phyloP scores from a whole-genome alignment of 176 grass and related monocot genomes.

The Pontederia crassipes region DNA sequence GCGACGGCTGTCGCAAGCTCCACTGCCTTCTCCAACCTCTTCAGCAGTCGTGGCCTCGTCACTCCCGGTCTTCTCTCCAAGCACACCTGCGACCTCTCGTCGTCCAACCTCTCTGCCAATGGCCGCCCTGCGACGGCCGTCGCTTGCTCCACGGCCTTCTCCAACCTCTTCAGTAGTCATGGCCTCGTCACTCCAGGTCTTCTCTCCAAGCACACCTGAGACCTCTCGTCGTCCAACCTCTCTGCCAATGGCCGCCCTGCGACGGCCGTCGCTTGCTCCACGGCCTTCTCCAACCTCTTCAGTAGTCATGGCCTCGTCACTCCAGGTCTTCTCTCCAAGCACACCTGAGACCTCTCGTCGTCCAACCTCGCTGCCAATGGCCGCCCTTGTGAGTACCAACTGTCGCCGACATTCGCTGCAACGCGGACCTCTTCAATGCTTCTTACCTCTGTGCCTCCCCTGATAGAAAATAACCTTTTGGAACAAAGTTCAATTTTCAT shows the following conservation, averaged over 20 bases:
- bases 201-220: too few relatives aligned
- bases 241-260: too few relatives aligned
- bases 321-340: conserved; percentile 24
- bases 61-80: conserved; percentile 23
- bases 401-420: conserved; percentile 12
- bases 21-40: conserved; percentile 18
- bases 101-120: background rate
- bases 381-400: conserved; percentile 2
- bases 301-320: conserved; percentile 28
- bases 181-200: too few relatives aligned
- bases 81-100: conserved; percentile 32
- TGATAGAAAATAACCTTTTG: too few relatives aligned
- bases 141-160: conserved; percentile 6
- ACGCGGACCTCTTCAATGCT: conserved; percentile 30
- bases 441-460: conserved; percentile 33
- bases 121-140: conserved; percentile 6
- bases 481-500: too few relatives aligned
- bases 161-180: too few relatives aligned
- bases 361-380: background rate
- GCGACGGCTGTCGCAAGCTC: conserved; percentile 19
- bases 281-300: conserved; percentile 24
- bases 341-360: conserved; percentile 30
- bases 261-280: conserved; percentile 26
- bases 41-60: conserved; percentile 32
- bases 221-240: too few relatives aligned